Evolutionary conservation across 305 asterid species (phyloP), one percentile per base, ranked within the genome.

Genomic region (Fraxinus angustifolia): DNA sequence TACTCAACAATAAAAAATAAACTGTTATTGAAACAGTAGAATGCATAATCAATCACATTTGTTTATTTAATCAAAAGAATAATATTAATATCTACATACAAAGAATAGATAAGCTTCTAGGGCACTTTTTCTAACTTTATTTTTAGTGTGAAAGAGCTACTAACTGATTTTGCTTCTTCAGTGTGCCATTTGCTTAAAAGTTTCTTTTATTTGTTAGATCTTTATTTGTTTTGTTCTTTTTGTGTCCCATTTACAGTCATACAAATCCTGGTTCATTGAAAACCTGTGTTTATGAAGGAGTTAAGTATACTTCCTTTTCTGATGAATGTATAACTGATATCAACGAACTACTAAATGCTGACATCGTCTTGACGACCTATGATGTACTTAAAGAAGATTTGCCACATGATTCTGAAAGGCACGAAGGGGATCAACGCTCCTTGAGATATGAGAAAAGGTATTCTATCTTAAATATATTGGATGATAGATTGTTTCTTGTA

Each of bases 361-460:
- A 94, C 83, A 84, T 96, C 73, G 98, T 96, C 86, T 87, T 96
- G 90, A 96, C 99, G 68, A 94, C 97, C 73, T 96, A 94, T 77
- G 98, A 96, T 74, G 91, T 91, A 77, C 98, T 96, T 65, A 96
- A 92, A 90, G 98, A 91, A 88, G 99, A 96, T 88, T 86, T 96
- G 83, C 97, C 97, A 3, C 99, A 94, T 78, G 99, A 96, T 91
- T 91, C 96, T 83, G 98, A 94, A 77, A 94, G 98, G 81, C 92
- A 93, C 83, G 97, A 94, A 83, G 98, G 98, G 77, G 99, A 96
- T 88, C 97, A 93, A 30, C 95, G 98, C 82, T 78, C 88, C 82
- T 77, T 94, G 93, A 94, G 99, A 92, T 91, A 88, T 84, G 82
- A 77, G 87, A 96, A 96, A 87, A 94, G 97, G 99, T 94, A 89